Evolutionary conservation across 129 eudicot genomes (phyloP), one percentile per base, ranked within the genome.

Genomic region (sunflower (Helianthus annuus)): DNA sequence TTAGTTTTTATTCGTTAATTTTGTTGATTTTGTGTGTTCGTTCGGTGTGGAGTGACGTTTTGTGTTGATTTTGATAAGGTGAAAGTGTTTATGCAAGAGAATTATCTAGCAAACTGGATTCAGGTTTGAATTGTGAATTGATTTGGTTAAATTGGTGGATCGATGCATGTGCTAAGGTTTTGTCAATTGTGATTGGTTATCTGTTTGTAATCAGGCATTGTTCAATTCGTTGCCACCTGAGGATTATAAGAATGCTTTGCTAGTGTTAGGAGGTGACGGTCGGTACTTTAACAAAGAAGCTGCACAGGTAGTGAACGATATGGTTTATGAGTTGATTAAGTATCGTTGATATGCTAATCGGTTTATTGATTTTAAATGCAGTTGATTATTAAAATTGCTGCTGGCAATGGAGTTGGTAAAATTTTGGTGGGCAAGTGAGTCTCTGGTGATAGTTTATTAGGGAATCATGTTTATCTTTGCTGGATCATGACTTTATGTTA

Each of bases 241-340:
- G 88, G 97, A 94, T 81, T 94, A 71, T 72, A 73, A 82, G 78
- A 78, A 85, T 71, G 97, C 91, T 8, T 68, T 90, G 73, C 82
- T 94, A 87, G 98, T 88, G 44, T 86, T 94, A 73, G 98, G 98
- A 32, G 98, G 98, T 29, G 98, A 94, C 81, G 98, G 98, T 64
- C 87, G 98, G 45, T 94, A 90, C 58, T 94, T 90, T 64, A 94
- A 90, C 86, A 78, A 73, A 69, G 96, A 94, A 79, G 98, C 98
- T 71, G 96, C 98, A 16, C 98, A 94, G 96, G 98, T 94, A 68
- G 8, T 7, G 7, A 6, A 42, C 10, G 10, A 7, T 42, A 42
- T 6, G 46, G 8, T 42, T 67, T 15, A 32, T 66, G 68, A 76
- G 45, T 14, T 42, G 59, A 57, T 54, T 67, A 11, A 11, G 39